Evolutionary conservation across 2,329 filamentous ascomycete species (phyloP), one percentile per base, ranked within the genome.

Genomic region (Chaetothyriales sp.): DNA sequence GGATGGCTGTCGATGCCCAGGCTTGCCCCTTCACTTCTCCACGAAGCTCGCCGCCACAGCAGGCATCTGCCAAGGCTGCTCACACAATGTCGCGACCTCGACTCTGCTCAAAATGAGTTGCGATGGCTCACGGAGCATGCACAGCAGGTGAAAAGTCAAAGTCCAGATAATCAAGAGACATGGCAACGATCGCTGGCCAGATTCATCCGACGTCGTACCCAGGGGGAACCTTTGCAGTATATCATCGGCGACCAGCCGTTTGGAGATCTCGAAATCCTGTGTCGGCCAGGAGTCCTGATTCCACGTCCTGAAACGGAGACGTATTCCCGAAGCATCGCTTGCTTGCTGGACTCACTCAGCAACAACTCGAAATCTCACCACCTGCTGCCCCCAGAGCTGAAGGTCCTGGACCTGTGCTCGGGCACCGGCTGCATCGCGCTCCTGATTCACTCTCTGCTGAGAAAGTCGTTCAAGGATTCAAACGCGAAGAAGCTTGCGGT

Each of bases 381-480:
- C 19, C 15, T 39, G 8, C 32, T 15, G 32, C 50, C 46, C 50
- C 50, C 28, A 32, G 49, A 61, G 15, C 59, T 93, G 10, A 75
- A 73, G 10, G 71, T 96, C 43, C 66, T 95, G 7, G 92, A 98
- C 65, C 72, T 95, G 26, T 96, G 92, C 66, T 89, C 87, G 0
- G 92, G 92, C 8, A 86, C 85, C 4, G 92, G 92, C 3, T 95
- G 90, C 67, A 94, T 96, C 55, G 77, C 87, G 0, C 75, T 96
- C 7, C 76, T 86, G 2, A 73, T 95, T 5, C 78, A 84, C 55
- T 72, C 80, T 36, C 72, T 81, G 8, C 74, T 87, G 52, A 54
- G 55, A 26, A 28, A n/a, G 7, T 3, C 20, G 39, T 12, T 19
- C 48, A 18, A 39, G 20, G 43, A n/a, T 18, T 19, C 47, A 47